Base-by-base conservation (phyloP, 352 stramenopile species). In the Pythium myriotylum region DNA sequence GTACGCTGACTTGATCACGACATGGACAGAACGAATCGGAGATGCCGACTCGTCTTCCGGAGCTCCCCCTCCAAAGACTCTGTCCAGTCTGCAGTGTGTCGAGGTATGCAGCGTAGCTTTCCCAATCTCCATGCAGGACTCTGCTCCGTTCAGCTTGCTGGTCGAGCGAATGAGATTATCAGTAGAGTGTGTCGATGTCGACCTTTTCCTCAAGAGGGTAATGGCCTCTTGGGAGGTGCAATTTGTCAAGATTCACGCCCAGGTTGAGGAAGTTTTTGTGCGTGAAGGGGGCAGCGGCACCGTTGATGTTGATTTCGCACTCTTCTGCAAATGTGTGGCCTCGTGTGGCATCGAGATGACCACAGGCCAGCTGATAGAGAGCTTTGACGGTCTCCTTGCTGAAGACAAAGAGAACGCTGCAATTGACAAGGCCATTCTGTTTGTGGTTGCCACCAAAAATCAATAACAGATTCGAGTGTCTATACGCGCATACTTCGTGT, bases 1-100 rank as follows among this genome's bases (percentile, higher is more conserved):
- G 1, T 87, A 82, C 27, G 72, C 70, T 7, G 47, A 71, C 1
- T 66, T 87, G 7, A 73, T 89, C 22, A 62, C 72, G 0, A 50
- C 76, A 47, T 91, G 79, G 77, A 86, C 68, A 3, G 81, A 89
- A 39, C 80, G 63, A 27, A 87, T 91, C 54, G 79, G 81, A n/a
- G 81, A 91, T n/a, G 79, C 75, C 0, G 79, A 91, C 27, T 56
- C 59, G 4, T 55, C 20, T 22, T 4, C 16, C 1, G 55, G 42
- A 16, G 50, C 47, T 13, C 14, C 58, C 12, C 5, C 43, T 9
- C 35, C 32, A 7, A 62, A 39, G 12, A 29, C 32, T 2, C 58
- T 88, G 5, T 32, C 70, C 4, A 46, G 62, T 2, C 35, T 37
- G 1, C 60, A 84, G 24, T 76, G 74, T 23, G 54, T 86, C 0